Percentiles rank a stretch among this genome's conserved stretches.
Conservation (phyloP, 345 rosid species). For the Rhodamnia argentea region DNA sequence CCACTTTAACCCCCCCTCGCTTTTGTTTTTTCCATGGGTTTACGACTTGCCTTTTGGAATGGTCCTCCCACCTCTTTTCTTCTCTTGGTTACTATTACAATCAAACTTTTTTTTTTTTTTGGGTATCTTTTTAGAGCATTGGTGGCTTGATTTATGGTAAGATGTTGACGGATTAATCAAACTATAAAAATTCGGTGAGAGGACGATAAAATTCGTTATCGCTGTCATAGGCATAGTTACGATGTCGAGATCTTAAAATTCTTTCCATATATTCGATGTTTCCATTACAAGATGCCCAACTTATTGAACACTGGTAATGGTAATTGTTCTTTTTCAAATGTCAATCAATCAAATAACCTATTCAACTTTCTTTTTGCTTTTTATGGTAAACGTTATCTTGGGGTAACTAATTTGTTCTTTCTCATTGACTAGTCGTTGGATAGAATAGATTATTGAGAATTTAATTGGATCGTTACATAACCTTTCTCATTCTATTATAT, state of each 20-base stretch:
- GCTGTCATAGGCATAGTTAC: fast-evolving
- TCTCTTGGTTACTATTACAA: background rate
- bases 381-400: background rate
- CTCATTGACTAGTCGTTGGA: background rate
- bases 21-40: background rate
- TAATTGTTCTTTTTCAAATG: background rate
- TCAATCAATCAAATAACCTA: background rate
- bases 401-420: background rate
- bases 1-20: background rate
- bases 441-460: background rate
- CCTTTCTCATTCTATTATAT: background rate
- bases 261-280: background rate
- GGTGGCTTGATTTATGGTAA: background rate
- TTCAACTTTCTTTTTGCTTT: background rate
- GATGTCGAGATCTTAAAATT: background rate
- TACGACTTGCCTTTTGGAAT: background rate
- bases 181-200: background rate
- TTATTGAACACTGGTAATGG: background rate
- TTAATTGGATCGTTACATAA: background rate
- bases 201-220: background rate
- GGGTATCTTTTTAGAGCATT: background rate
- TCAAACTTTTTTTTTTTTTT: background rate
- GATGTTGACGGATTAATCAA: background rate
- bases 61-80: background rate
- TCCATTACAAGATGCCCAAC: background rate